Conservation (phyloP, 306 rosid genomes). For the Dryas octopetala region DNA sequence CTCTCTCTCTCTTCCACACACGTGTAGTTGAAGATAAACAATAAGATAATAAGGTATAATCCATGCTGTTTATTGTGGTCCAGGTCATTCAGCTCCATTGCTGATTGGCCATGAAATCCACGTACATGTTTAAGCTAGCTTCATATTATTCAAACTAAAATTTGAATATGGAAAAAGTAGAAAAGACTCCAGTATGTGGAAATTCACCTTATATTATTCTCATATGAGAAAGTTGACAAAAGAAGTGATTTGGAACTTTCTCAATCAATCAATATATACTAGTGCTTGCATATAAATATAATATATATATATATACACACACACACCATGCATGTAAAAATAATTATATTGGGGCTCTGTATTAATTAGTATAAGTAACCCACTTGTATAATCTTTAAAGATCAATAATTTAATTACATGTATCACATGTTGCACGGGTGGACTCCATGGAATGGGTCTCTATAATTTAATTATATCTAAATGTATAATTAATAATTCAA, state of each 20-base stretch:
- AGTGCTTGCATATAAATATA: not conserved
- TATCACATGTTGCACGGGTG: slow-evolving; percentile 7
- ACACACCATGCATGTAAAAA: not conserved
- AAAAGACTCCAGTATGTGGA: slow-evolving; percentile 9
- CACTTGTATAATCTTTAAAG: too few species aligned
- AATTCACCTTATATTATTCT: slow-evolving; percentile 17
- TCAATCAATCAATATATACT: not conserved
- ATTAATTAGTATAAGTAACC: too few species aligned
- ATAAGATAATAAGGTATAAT: slow-evolving; percentile 27
- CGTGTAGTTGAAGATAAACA: slow-evolving; percentile 60
- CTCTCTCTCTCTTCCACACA: slow-evolving; percentile 32
- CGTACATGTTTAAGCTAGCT: slow-evolving; percentile 22
- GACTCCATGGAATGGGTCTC: slow-evolving; percentile 3
- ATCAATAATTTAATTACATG: not conserved
- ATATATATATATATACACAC: not conserved
- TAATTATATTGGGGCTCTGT: too few species aligned
- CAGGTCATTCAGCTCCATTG: slow-evolving; percentile 15
- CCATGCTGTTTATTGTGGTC: slow-evolving; percentile 24
- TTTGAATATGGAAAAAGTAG: slow-evolving; percentile 16
- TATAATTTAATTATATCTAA: not conserved
- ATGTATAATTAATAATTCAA: not conserved
- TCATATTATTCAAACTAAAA: not conserved
- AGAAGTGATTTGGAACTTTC: slow-evolving; percentile 45
- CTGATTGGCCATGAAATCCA: slow-evolving; percentile 38
- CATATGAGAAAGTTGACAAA: slow-evolving; percentile 30